Percentiles rank a stretch among this genome's conserved stretches.
Evolutionary conservation across 164 flowering plant species (phyloP).

Genomic region (Buxus sempervirens): DNA sequence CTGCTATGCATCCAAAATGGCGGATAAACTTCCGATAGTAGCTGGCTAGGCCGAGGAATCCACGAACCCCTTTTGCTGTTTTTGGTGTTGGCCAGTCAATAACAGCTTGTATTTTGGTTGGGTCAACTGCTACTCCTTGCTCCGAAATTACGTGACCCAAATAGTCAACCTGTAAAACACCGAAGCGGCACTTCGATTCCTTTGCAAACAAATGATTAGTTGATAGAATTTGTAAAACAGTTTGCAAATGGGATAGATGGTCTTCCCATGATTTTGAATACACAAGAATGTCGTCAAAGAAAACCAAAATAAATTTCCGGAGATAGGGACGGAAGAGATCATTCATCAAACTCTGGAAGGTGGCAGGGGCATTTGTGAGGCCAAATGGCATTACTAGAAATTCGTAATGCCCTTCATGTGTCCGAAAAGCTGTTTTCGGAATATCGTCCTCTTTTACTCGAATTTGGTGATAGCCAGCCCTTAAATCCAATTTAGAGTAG

Average conservation of each 20-base stretch:
- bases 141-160: not conserved
- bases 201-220: not conserved
- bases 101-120: constrained; percentile 11
- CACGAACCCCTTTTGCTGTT: not conserved
- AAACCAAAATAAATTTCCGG: constrained; percentile 4
- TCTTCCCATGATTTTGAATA: constrained; percentile 7
- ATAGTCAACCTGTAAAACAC: not conserved
- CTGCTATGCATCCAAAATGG: constrained; percentile 3
- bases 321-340: constrained; percentile 1
- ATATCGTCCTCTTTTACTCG: not conserved
- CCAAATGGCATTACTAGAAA: too few species aligned
- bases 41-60: not conserved
- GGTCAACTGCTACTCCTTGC: constrained; percentile 6
- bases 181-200: not conserved
- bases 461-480: not conserved
- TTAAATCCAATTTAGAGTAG: constrained; percentile 14
- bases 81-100: constrained; percentile 13
- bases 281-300: constrained; percentile 15
- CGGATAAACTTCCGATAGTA: constrained; percentile 2
- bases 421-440: constrained; percentile 7
- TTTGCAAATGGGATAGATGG: constrained; percentile 7
- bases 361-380: constrained; percentile 4
- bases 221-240: not conserved
- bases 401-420: not conserved
- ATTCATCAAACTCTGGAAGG: constrained; percentile 5